Evolutionary conservation across 2,329 filamentous ascomycete genomes (phyloP).

Genomic region (Simplicillium sp.): DNA sequence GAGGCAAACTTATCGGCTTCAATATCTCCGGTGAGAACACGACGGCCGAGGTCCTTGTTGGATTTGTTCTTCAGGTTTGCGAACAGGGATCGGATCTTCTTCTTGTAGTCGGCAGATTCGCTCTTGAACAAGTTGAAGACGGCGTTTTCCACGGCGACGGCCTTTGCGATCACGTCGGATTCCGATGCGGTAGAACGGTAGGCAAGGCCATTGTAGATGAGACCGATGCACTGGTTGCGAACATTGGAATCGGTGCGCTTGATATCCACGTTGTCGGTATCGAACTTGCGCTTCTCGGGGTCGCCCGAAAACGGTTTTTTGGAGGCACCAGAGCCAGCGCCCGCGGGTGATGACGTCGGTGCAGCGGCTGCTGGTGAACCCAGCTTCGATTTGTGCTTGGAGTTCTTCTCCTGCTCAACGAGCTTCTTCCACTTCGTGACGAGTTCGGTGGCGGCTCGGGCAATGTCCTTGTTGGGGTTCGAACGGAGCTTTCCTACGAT

Average conservation of each 20-base stretch:
- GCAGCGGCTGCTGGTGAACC: constrained; percentile 33
- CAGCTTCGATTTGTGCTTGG: constrained; percentile 32
- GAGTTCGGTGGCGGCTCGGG: constrained; percentile 67
- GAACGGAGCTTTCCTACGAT: constrained; percentile 72
- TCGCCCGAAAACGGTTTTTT: constrained; percentile 48
- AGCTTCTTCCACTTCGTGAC: constrained; percentile 81
- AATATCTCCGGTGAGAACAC: constrained; percentile 69
- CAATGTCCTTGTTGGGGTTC: constrained; percentile 74
- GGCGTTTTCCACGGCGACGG: constrained; percentile 75
- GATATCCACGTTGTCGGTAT: constrained; percentile 70
- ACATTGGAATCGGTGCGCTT: constrained; percentile 63
- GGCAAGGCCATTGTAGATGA: constrained; percentile 86
- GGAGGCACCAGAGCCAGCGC: constrained; percentile 21
- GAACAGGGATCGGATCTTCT: constrained; percentile 86
- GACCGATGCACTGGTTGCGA: constrained; percentile 77
- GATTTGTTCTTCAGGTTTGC: constrained; percentile 91
- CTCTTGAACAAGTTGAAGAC: constrained; percentile 62
- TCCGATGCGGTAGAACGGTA: constrained; percentile 62
- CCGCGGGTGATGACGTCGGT: constrained; percentile 11
- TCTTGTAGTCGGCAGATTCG: constrained; percentile 67
- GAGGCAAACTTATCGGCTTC: constrained; percentile 63
- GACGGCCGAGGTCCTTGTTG: constrained; percentile 66
- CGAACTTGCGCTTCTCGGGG: constrained; percentile 72
- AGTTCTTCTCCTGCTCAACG: constrained; percentile 55
- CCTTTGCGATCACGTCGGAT: constrained; percentile 60